Conservation (phyloP, 75 land plant species). For the Pinus taeda region DNA sequence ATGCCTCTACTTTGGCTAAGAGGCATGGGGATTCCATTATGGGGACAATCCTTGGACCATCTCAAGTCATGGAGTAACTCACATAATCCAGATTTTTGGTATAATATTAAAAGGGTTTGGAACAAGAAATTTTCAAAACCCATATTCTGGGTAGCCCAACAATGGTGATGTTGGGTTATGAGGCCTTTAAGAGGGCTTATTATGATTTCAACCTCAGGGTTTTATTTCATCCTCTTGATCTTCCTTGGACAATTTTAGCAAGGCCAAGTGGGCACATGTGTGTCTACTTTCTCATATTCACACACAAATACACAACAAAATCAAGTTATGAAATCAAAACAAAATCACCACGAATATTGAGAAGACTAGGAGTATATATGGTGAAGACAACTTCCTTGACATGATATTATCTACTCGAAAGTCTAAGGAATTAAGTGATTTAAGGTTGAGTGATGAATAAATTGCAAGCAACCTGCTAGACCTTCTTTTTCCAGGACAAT, state of each 20-base stretch:
- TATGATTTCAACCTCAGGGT: background rate
- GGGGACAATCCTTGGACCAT: slow-evolving; percentile 1
- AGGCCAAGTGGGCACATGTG: background rate
- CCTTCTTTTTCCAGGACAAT: slow-evolving; percentile 18
- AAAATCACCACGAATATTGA: background rate
- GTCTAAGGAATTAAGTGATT: background rate
- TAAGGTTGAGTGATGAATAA: background rate
- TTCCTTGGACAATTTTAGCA: background rate
- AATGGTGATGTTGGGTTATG: background rate
- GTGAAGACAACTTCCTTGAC: background rate
- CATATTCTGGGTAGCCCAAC: background rate
- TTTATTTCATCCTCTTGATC: background rate
- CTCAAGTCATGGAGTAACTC: background rate
- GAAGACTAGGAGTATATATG: too few relatives aligned
- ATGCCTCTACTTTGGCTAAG: background rate
- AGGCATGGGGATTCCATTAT: background rate
- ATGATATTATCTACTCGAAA: background rate
- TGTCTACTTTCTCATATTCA: background rate
- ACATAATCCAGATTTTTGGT: background rate
- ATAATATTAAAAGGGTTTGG: background rate
- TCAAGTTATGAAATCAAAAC: background rate
- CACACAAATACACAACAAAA: background rate
- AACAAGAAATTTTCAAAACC: background rate
- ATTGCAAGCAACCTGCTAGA: background rate
- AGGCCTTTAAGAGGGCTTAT: background rate